Base-by-base conservation (phyloP, 768 basidiomycete genomes). In the Rubroboletus satanas region DNA sequence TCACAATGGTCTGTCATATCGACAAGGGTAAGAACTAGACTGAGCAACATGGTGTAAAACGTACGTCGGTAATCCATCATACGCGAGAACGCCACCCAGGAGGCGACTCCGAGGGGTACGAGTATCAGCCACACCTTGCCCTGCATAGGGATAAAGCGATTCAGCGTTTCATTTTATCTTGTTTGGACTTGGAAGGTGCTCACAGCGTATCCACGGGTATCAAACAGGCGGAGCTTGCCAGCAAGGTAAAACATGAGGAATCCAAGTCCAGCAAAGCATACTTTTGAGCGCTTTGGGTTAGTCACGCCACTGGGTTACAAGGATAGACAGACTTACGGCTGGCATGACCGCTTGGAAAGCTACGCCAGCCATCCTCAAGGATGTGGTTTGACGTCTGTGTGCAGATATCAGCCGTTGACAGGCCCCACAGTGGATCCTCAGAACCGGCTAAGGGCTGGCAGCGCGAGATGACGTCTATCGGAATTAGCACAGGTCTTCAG, bases 1-100 rank as follows among this genome's bases (percentile, higher is more conserved):
- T 92, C 83, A 89, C 91, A 94, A 66, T 96, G 94, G 68, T 96
- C 89, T 91, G 54, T 37, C 58, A 45, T 4, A n/a, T 38, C 26
- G 43, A 54, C 3, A 39, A 12, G 18, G 45, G 45, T 42, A 12
- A 53, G 43, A 21, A 49, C 2, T 58, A 10, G n/a, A 3, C 4
- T 12, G n/a, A 31, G 14, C 17, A 35, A 43, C 5, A 15, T 4
- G 31, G 17, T 7, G 29, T 38, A n/a, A 8, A 21, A 79, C 84
- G 55, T 65, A 90, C 88, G 92, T 58, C 93, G 81, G 61, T 88
- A 88, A 69, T 96, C 94, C 88, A 95, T 94, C 0, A 90, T 94
- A n/a, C 94, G 83, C 5, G 87, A 85, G 54, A 93, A 80, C 5
- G 89, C 88, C 4, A 92, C 83, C 8, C 87, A 74, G 5, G 83